Evolutionary conservation across 306 rosid species (phyloP), one percentile per base, ranked within the genome.

Genomic region (Ormosia semicastrata): DNA sequence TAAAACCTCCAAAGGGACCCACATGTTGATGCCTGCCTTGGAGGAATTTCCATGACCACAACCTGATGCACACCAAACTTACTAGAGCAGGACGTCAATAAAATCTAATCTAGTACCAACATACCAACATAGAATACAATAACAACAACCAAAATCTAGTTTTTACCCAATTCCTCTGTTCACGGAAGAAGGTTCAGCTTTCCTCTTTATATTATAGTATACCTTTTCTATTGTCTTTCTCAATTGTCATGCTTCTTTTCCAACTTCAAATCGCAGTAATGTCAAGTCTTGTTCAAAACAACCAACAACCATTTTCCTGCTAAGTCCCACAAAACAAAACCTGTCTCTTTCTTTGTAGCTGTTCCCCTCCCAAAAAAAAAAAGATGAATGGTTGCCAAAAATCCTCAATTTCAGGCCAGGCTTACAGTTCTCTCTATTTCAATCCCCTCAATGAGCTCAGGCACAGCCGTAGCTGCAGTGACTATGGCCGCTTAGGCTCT

Each of bases 391-490:
- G 43, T 15, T 69, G 78, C 82, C 74, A 58, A 68, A 75, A 68
- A 46, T 76, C 82, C 47, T 59, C 84, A 58, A 15, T 50, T 73
- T 34, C 57, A 12, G 40, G 83, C 11, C 83, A 69, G 30, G 73
- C 89, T 6, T 87, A 89, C 78, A 92, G 72, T 30, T 81, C 92
- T 37, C 89, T 89, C 12, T 86, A 88, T 40, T 68, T 53, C 49
- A 93, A 90, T 69, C 94, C 96, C 34, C 90, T 91, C 50, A 85
- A 33, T 8, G 86, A 86, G 40, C 85, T 80, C 37, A 81, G 73
- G 5, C 95, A 92, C 89, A 85, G 34, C 71, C 97, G 97, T 7
- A 91, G 97, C 83, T 85, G 73, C 86, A 89, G 91, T 72, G 90
- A 86, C 71, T 89, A 68, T 39, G 85, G 79, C 24, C 53, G 82